Evolutionary conservation across 2,329 filamentous ascomycete species (phyloP).

Genomic region (Exophiala spinifera): DNA sequence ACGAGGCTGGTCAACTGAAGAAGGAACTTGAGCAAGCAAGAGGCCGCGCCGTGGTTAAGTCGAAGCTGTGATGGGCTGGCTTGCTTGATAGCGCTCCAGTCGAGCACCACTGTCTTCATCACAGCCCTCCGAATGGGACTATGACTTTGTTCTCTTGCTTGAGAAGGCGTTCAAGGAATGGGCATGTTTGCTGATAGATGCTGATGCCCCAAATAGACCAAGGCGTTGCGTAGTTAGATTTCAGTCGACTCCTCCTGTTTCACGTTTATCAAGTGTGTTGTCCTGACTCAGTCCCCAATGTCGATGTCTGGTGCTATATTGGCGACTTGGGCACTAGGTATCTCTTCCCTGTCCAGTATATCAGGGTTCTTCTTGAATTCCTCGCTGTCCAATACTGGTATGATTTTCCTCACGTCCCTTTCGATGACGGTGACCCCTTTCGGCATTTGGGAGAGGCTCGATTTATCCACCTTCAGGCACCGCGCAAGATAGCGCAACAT

Average conservation of each 20-base stretch:
- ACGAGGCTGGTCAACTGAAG: conserved; percentile 14
- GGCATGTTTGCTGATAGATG: too few species aligned
- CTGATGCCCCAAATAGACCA: too few species aligned
- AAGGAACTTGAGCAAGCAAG: neutral
- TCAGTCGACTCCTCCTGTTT: too few species aligned
- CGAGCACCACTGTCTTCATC: too few species aligned
- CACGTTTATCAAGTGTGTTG: too few species aligned
- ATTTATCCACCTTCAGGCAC: conserved; percentile 9
- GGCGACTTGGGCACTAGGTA: conserved; percentile 21
- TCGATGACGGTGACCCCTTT: conserved; percentile 21
- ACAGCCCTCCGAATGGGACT: neutral
- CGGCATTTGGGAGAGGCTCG: conserved; percentile 4
- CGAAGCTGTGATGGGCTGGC: conserved; percentile 10
- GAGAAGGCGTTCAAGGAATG: too few species aligned
- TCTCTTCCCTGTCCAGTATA: conserved; percentile 13
- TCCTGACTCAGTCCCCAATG: neutral
- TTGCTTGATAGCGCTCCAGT: too few species aligned
- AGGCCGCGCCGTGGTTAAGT: neutral
- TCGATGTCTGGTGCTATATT: conserved; percentile 14
- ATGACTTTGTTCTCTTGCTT: too few species aligned
- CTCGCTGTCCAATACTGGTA: conserved; percentile 13
- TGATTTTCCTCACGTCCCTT: conserved; percentile 22
- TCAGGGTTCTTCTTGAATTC: conserved; percentile 19
- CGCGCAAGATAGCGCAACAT: conserved; percentile 22
- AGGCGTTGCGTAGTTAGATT: too few species aligned